Conservation (phyloP, 129 eudicot genomes). For the Smallanthus sonchifolius region DNA sequence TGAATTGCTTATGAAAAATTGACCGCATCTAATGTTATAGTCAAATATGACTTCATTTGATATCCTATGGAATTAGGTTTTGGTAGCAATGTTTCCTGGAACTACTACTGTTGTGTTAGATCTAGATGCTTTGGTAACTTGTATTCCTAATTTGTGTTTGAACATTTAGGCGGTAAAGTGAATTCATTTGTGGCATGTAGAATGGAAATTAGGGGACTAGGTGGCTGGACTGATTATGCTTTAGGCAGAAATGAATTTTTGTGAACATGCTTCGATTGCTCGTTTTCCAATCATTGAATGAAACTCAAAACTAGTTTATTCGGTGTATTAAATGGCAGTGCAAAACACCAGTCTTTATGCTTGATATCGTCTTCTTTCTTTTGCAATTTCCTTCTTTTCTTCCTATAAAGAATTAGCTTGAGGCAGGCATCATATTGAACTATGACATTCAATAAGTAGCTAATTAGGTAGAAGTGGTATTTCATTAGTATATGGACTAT, state of each 20-base stretch:
- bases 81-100: not conserved
- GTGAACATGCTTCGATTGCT: not conserved
- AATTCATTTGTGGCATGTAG: not conserved
- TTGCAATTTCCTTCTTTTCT: not conserved
- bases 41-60: not conserved
- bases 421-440: not conserved
- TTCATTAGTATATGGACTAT: no score
- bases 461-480: no score
- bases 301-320: not conserved
- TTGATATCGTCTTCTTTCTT: not conserved
- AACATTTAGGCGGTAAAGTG: no score
- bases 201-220: not conserved
- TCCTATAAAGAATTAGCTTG: not conserved
- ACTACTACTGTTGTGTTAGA: not conserved
- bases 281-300: not conserved
- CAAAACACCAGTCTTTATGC: not conserved
- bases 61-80: not conserved
- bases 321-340: slow-evolving; percentile 8
- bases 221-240: not conserved
- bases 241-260: not conserved
- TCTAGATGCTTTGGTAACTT: not conserved
- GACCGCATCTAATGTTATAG: not conserved
- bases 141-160: not conserved
- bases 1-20: not conserved
- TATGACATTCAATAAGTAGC: no score